phyloP scores from a whole-genome alignment of 2,329 filamentous ascomycete genomes.

The Fusarium decemcellulare region DNA sequence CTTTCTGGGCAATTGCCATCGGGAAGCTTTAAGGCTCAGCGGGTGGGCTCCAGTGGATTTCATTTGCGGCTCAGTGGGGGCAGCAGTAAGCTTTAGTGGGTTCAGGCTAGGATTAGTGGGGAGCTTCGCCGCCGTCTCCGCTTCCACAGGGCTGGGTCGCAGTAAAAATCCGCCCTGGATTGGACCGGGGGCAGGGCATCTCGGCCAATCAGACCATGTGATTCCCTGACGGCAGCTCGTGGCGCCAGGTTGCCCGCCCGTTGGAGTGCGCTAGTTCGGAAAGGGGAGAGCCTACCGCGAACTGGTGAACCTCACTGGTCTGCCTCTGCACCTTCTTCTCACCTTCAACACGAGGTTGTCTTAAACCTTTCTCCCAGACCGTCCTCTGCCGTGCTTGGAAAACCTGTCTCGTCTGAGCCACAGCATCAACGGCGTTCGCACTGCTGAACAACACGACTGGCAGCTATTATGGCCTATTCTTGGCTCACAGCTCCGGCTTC shows the following conservation, averaged over 20 bases:
- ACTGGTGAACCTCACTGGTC: slow-evolving; percentile 22
- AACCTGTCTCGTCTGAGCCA: slow-evolving; percentile 23
- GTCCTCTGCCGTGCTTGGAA: slow-evolving; percentile 10
- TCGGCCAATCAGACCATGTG: slow-evolving; percentile 20
- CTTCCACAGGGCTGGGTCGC: slow-evolving; percentile 37
- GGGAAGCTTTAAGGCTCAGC: background rate
- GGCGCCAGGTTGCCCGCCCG: slow-evolving; percentile 37
- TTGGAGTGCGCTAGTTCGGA: slow-evolving; percentile 23
- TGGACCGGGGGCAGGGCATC: background rate
- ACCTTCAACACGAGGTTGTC: slow-evolving; percentile 21
- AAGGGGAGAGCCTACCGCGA: slow-evolving; percentile 25
- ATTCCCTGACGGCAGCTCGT: slow-evolving; percentile 31
- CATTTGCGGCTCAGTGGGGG: slow-evolving; percentile 24
- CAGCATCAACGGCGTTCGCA: slow-evolving; percentile 33
- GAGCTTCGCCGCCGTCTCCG: slow-evolving; percentile 17
- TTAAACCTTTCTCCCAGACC: slow-evolving; percentile 16
- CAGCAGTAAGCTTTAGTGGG: slow-evolving; percentile 6
- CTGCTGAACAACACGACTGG: slow-evolving; percentile 1
- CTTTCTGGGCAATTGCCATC: slow-evolving; percentile 3
- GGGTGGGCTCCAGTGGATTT: slow-evolving; percentile 11
- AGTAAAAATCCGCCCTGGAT: slow-evolving; percentile 31
- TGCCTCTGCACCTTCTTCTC: slow-evolving; percentile 18
- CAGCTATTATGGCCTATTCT: slow-evolving; percentile 20
- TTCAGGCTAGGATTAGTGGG: background rate
- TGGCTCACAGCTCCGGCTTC: slow-evolving; percentile 12